Base-by-base conservation (phyloP, 495 filamentous ascomycete species). In the Penicillium malachiteum region DNA sequence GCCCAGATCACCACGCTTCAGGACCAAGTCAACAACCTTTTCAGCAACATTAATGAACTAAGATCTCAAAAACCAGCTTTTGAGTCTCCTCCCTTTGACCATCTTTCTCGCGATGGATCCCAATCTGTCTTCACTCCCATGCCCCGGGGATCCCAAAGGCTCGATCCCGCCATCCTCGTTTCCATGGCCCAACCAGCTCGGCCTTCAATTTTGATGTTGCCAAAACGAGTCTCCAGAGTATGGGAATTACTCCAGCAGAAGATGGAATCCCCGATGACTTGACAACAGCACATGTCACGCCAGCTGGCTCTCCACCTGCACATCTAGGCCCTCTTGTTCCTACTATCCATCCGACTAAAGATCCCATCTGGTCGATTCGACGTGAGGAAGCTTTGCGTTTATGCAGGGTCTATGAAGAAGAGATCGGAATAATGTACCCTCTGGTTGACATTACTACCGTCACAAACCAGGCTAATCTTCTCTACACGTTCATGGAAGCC, bases 201-300 rank as follows among this genome's bases (percentile, higher is more conserved):
- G 84, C 86, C 7, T 96, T 91, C 74, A 92, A 86, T 58, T 84
- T 96, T 53, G 87, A 91, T 58, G 88, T 96, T 5, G 92, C 92
- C 18, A 91, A 89, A 66, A 89, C 85, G 38, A 96, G 91, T 14
- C 72, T 96, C 18, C 88, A 93, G 58, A 90, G 84, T 53, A 95
- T 96, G 91, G 92, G 91, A 2, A 92, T 95, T 54, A 62, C 73
- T 3, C 65, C 68, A 10, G 68, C 68, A 12, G 86, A 87, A 42
- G 81, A 82, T 46, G 77, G 62, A 31, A 81, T 84, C 26, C 77
- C 83, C n/a, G 82, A 85, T 61, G 79, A 79, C 34, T 71, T 77
- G 35, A 74, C 72, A 2, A 78, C 78, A 2, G 76, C 76, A 16
- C 76, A 79, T 56, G 79, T 66, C 17, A 75, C 78, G 12, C 80